Percentiles rank a stretch among this genome's conserved stretches.
phyloP scores from a whole-genome alignment of 2,329 filamentous ascomycete species.

The Bipolaris victoriae region DNA sequence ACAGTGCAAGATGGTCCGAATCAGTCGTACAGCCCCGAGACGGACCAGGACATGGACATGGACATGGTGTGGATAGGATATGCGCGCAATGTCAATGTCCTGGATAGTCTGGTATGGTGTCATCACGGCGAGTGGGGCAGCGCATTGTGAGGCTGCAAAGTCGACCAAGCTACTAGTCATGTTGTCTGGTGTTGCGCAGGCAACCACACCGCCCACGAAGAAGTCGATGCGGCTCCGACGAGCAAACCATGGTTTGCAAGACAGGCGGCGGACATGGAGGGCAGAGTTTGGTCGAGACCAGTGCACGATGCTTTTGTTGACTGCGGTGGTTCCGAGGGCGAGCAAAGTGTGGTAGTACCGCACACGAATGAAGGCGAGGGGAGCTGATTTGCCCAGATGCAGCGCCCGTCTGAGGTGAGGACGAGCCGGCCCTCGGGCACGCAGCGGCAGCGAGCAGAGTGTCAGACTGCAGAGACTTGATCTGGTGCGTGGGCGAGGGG shows the following conservation, averaged over 20 bases:
- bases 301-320: background rate
- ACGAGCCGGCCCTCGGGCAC: slow-evolving; percentile 14
- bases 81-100: background rate
- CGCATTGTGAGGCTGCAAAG: background rate
- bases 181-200: background rate
- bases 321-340: background rate
- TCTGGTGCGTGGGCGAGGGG: background rate
- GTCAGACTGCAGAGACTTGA: slow-evolving; percentile 1
- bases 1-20: background rate
- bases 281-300: background rate
- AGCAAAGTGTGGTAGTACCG: background rate
- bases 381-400: background rate
- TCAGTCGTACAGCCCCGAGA: background rate
- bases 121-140: background rate
- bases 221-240: background rate
- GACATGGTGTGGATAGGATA: background rate
- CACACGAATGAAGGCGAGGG: background rate
- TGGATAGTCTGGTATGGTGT: background rate
- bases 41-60: background rate
- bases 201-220: background rate
- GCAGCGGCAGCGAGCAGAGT: background rate
- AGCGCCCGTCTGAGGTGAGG: slow-evolving; percentile 19
- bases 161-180: background rate
- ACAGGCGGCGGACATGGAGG: background rate
- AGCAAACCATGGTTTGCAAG: background rate